Conservation (phyloP, 2,329 filamentous ascomycete species). For the Endoconidiophora laricicola region DNA sequence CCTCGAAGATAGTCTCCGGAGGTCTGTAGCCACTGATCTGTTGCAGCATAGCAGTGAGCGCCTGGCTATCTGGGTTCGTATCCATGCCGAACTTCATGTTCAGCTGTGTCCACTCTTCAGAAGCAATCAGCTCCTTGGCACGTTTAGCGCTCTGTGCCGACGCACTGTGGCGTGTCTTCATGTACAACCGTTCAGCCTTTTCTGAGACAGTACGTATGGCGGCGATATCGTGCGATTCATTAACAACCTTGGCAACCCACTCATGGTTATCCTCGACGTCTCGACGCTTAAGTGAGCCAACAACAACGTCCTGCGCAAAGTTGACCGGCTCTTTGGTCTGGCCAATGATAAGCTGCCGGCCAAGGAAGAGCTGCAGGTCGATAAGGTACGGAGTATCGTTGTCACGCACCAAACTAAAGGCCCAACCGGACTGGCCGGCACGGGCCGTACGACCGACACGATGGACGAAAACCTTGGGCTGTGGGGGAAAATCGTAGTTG, state of each 20-base stretch:
- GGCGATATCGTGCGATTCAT: constrained; percentile 57
- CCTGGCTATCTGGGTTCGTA: constrained; percentile 46
- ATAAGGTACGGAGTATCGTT: constrained; percentile 82
- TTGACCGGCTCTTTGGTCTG: constrained; percentile 45
- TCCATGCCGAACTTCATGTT: constrained; percentile 68
- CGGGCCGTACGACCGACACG: constrained; percentile 89
- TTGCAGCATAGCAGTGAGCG: constrained; percentile 73
- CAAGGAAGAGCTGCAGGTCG: constrained; percentile 86
- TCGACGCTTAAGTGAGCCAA: constrained; percentile 60
- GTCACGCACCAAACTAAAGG: constrained; percentile 79
- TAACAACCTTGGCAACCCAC: constrained; percentile 63
- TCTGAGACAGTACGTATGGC: constrained; percentile 54
- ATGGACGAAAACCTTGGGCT: constrained; percentile 93
- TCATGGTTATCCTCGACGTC: constrained; percentile 62
- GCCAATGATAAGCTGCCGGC: constrained; percentile 65
- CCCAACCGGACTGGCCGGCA: constrained; percentile 85
- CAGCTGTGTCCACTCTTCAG: constrained; percentile 53
- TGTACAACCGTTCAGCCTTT: constrained; percentile 87
- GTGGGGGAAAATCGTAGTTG: constrained; percentile 95
- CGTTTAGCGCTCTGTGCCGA: constrained; percentile 82
- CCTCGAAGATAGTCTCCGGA: constrained; percentile 90
- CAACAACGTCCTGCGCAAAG: constrained; percentile 68
- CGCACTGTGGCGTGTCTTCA: constrained; percentile 76
- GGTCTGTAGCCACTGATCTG: constrained; percentile 79
- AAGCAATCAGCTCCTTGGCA: constrained; percentile 57